Evolutionary conservation across 2,329 filamentous ascomycete genomes (phyloP), one percentile per base, ranked within the genome.

Genomic region (Pseudogymnoascus sp.): DNA sequence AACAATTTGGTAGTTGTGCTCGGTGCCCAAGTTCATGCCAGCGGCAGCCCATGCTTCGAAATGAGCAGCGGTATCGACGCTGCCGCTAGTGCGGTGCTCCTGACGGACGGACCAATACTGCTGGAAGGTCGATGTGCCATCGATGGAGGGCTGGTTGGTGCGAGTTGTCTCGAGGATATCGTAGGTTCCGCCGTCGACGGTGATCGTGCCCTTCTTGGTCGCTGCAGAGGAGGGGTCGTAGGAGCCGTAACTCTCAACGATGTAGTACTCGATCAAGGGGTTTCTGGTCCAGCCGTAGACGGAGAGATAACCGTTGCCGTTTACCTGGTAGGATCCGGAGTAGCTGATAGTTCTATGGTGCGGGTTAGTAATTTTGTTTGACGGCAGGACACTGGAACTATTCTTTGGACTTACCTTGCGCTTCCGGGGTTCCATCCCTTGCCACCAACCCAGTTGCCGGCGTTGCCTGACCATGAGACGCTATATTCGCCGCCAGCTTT

Each of bases 251-350:
- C 74, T 70, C 63, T 84, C 81, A 65, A 83, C 74, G 62, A 84
- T 78, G 72, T 84, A 84, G 73, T 83, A 83, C 65, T 84, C 81
- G 67, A 83, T 74, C n/a, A 82, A 71, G 0, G 79, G 79, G 68
- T 75, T 76, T 3, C 11, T 43, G 14, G 65, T 81, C 80, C 82
- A 85, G 50, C 81, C 81, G 67, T 84, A 84, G n/a, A 84, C 70
- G 12, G 81, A 71, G 14, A 85, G 75, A 68, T 83, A 83, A 20
- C 68, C 68, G 70, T 78, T 77, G n/a, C 75, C 75, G 22, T 68
- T 70, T 12, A 74, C 71, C 59, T 65, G 71, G 70, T 73, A 79
- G 38, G 69, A 72, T 20, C 74, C 77, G 28, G 66, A 70, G 70
- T 76, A 79, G 41, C 66, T 75, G 61, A 79, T 75, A 35, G 67